phyloP scores from a whole-genome alignment of 2,329 filamentous ascomycete species.

The Arachnomyces sp. region DNA sequence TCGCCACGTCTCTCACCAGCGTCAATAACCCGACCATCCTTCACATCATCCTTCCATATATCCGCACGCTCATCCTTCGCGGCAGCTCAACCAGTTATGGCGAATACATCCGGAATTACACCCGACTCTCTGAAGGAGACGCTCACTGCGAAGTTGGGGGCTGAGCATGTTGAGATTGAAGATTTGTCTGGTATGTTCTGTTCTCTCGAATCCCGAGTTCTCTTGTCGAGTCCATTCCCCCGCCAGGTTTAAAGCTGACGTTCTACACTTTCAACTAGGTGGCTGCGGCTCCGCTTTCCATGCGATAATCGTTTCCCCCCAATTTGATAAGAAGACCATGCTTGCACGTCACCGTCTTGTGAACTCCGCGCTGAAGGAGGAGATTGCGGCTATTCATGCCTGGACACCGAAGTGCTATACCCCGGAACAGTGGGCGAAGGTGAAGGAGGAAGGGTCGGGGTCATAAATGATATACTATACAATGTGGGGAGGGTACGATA shows the following conservation, averaged over 20 bases:
- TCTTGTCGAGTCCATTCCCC: too few relatives aligned
- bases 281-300: conserved; percentile 65
- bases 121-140: conserved; percentile 61
- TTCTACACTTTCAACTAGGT: conserved; percentile 36
- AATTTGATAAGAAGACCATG: conserved; percentile 63
- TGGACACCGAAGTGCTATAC: conserved; percentile 95
- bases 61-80: conserved; percentile 26
- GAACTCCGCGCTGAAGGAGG: conserved; percentile 71
- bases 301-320: conserved; percentile 60
- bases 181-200: conserved; percentile 72
- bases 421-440: conserved; percentile 75
- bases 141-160: conserved; percentile 61
- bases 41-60: conserved; percentile 13
- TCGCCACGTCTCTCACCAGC: conserved; percentile 7
- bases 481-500: not conserved
- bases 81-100: conserved; percentile 22
- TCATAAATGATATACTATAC: conserved; percentile 1
- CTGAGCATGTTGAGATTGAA: conserved; percentile 74
- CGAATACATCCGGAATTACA: conserved; percentile 57
- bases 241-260: conserved; percentile 4
- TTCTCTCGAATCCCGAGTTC: conserved; percentile 7
- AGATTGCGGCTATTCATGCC: conserved; percentile 86
- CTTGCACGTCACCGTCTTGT: conserved; percentile 81
- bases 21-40: too few relatives aligned
- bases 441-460: conserved; percentile 36